These are phyloP conservation scores for Bipolaris oryzae DNA, from an alignment of 2,329 filamentous ascomycete species.

Conservation along the genomic window DNA sequence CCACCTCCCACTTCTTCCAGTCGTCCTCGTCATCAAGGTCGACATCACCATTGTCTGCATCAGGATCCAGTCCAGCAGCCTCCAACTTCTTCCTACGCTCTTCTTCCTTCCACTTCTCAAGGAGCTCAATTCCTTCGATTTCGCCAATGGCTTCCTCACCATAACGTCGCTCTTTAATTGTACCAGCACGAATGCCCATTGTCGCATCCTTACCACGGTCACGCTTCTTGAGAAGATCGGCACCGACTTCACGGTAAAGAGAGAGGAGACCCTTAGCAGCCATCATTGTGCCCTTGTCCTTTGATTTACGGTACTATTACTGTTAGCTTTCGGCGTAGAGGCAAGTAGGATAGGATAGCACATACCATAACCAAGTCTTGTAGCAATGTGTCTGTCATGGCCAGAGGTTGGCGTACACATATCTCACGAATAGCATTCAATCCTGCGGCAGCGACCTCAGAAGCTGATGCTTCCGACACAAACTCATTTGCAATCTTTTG, in stretches of 20 bases:
- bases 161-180: constrained; percentile 77
- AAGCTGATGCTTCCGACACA: constrained; percentile 89
- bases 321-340: constrained; percentile 8
- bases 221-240: constrained; percentile 84
- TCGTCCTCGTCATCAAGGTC: constrained; percentile 64
- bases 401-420: constrained; percentile 88
- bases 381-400: constrained; percentile 93
- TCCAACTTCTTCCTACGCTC: constrained; percentile 75
- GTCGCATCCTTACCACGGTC: constrained; percentile 91
- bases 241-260: constrained; percentile 88
- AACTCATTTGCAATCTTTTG: constrained; percentile 99
- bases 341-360: not conserved
- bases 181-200: constrained; percentile 77
- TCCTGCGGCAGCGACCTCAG: constrained; percentile 89
- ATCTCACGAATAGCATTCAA: constrained; percentile 95
- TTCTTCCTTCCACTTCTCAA: constrained; percentile 93
- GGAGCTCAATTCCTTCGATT: constrained; percentile 89
- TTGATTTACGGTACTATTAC: constrained; percentile 80
- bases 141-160: constrained; percentile 82
- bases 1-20: constrained; percentile 66
- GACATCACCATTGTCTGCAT: constrained; percentile 65
- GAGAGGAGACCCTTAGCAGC: constrained; percentile 90
- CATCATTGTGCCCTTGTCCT: constrained; percentile 99
- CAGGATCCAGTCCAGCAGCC: constrained; percentile 69
- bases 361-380: constrained; percentile 82